These are phyloP conservation scores for Chrysoporthe austroafricana DNA, from an alignment of 2,329 filamentous ascomycete genomes.

Conservation along the genomic window DNA sequence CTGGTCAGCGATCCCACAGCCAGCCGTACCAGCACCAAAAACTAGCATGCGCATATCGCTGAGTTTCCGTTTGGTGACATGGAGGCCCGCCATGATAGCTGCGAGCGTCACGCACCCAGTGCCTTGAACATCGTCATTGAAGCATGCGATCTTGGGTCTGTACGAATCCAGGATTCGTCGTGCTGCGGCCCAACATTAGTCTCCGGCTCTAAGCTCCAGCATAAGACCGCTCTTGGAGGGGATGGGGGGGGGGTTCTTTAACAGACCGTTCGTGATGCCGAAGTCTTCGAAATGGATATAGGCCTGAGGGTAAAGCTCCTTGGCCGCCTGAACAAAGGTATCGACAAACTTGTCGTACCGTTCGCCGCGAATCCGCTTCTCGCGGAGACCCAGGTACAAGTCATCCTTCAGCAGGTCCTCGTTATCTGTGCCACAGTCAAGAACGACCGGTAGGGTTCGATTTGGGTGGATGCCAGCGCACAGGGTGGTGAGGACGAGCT, in stretches of 20 bases:
- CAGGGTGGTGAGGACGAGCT: constrained; percentile 79
- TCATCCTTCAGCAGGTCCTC: constrained; percentile 73
- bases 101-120: constrained; percentile 87
- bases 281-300: constrained; percentile 94
- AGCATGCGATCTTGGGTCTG: constrained; percentile 74
- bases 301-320: constrained; percentile 74
- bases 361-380: constrained; percentile 69
- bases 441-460: constrained; percentile 76
- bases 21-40: constrained; percentile 82
- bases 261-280: constrained; percentile 69
- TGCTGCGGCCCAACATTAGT: constrained; percentile 45
- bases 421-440: constrained; percentile 88
- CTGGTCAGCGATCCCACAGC: constrained; percentile 85
- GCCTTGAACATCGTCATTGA: constrained; percentile 91
- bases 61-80: constrained; percentile 69
- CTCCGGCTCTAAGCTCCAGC: background rate
- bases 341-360: constrained; percentile 79
- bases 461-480: constrained; percentile 87
- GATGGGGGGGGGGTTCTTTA: too few species aligned
- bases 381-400: constrained; percentile 75
- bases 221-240: background rate
- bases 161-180: constrained; percentile 78
- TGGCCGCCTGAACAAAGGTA: constrained; percentile 69
- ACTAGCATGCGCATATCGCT: constrained; percentile 72
- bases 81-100: constrained; percentile 75